Percentiles rank a stretch among this genome's conserved stretches.
phyloP scores from a whole-genome alignment of 495 filamentous ascomycete genomes.

The Penicillium herquei region DNA sequence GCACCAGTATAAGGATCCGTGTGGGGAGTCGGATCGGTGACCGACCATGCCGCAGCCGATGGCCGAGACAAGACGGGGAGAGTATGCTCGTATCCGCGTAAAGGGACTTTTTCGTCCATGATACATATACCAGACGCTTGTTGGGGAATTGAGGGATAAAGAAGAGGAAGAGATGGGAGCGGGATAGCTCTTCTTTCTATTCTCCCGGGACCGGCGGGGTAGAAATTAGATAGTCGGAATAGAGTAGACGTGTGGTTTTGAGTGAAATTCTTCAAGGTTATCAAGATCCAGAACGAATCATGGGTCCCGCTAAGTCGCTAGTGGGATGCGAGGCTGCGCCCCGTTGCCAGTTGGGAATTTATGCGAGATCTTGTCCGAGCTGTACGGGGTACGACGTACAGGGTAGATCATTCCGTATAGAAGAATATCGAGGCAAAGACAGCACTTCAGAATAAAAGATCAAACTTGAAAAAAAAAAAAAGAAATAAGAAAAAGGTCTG shows the following conservation, averaged over 20 bases:
- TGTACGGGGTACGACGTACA: neutral
- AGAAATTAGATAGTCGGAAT: slow-evolving; percentile 8
- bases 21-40: slow-evolving; percentile 15
- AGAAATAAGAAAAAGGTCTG: neutral
- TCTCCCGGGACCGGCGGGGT: slow-evolving; percentile 21
- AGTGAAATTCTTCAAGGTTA: slow-evolving; percentile 17
- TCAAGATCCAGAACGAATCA: slow-evolving; percentile 11
- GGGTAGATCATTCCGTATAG: too few species aligned
- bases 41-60: slow-evolving; percentile 15
- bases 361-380: neutral
- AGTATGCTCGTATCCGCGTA: slow-evolving; percentile 23
- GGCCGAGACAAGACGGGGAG: slow-evolving; percentile 29
- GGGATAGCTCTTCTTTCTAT: slow-evolving; percentile 18
- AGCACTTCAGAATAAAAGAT: neutral
- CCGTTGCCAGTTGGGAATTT: slow-evolving; percentile 4
- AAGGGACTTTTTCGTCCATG: slow-evolving; percentile 38
- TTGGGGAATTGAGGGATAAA: neutral
- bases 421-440: too few species aligned
- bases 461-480: neutral
- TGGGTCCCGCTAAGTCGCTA: slow-evolving; percentile 14
- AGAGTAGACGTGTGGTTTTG: neutral
- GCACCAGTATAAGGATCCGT: slow-evolving; percentile 13
- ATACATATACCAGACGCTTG: slow-evolving; percentile 10
- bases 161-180: slow-evolving; percentile 1
- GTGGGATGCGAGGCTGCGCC: slow-evolving; percentile 14